Evolutionary conservation across 2,329 filamentous ascomycete species (phyloP), one percentile per base, ranked within the genome.

Genomic region (Endoconidiophora polonica): DNA sequence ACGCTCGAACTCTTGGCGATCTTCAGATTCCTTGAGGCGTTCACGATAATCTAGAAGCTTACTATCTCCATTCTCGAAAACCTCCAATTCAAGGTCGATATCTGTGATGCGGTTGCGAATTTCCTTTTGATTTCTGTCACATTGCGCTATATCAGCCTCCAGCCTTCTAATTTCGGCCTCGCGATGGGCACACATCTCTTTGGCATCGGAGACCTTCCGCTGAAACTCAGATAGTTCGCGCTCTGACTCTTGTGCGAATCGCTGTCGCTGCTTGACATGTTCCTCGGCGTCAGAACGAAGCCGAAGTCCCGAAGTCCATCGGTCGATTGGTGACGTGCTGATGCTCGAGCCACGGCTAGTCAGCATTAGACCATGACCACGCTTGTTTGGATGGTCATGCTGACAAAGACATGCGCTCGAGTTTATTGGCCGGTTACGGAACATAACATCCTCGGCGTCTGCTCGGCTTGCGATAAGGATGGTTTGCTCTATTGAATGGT

Each of bases 401-500:
- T 81, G 73, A 49, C 78, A 75, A 53, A 91, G 77, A 57, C 84
- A 90, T 51, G 78, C 74, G 48, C 69, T 74, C 9, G 90, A 84
- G 55, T 94, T 90, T 12, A 65, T 70, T 1, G 81, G 78, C 39
- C 66, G 66, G 20, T 68, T 70, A 48, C 72, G 70, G 54, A 82
- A 77, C 73, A 94, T 84, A 43, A 84, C 73, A 3, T 70, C 66
- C 41, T 81, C 70, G 1, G 81, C 91, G 50, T 85, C 74, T 1
- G 70, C 63, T 24, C 83, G 70, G 26, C 81, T 70, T 50, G 79
- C 70, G 49, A 95, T 77, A 1, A 98, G 69, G 4, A 94, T 76
- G 5, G 81, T 77, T 62, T 95, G 88, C 54, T 98, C 91, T 48
- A 95, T 86, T 5, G 68, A 66, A 57, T 86, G 74, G 54, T 80